Conservation (phyloP, 2,329 filamentous ascomycete species). For the Aspergillus vadensis region DNA sequence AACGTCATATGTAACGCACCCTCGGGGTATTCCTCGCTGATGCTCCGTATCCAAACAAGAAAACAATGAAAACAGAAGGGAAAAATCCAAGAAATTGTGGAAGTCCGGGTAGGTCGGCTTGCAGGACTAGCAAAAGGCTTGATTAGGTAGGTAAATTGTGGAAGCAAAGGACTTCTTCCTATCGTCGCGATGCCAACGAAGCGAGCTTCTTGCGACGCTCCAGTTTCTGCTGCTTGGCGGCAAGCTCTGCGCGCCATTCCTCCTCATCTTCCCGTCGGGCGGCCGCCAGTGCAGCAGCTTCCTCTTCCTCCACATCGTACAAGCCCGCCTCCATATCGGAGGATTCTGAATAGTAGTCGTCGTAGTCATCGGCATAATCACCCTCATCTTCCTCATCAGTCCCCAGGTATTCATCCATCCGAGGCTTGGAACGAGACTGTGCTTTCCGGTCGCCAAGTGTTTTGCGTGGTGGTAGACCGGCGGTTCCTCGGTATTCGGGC, state of each 20-base stretch:
- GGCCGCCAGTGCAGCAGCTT: constrained; percentile 42
- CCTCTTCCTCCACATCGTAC: constrained; percentile 50
- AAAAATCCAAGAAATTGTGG: neutral
- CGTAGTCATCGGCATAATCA: constrained; percentile 42
- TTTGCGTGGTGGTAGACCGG: constrained; percentile 37
- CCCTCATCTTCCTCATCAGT: constrained; percentile 53
- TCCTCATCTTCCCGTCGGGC: constrained; percentile 51
- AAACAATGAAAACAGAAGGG: neutral
- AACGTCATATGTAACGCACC: constrained; percentile 24
- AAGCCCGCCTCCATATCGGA: constrained; percentile 56
- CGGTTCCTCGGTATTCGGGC: constrained; percentile 46
- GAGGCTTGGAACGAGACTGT: constrained; percentile 24
- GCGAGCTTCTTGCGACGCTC: constrained; percentile 47
- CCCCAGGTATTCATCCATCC: constrained; percentile 47
- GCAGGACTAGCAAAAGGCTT: neutral
- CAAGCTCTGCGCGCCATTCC: constrained; percentile 46
- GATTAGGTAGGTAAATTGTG: neutral
- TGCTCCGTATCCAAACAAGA: constrained; percentile 24
- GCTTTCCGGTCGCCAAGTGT: constrained; percentile 30
- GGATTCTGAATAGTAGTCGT: constrained; percentile 49
- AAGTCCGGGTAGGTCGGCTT: neutral
- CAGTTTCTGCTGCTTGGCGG: constrained; percentile 50
- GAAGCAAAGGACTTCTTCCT: constrained; percentile 20
- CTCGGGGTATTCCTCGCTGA: constrained; percentile 30
- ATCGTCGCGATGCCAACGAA: constrained; percentile 40